Evolutionary conservation across 2,329 filamentous ascomycete species (phyloP).

Genomic region (Hypoxylon sp.): DNA sequence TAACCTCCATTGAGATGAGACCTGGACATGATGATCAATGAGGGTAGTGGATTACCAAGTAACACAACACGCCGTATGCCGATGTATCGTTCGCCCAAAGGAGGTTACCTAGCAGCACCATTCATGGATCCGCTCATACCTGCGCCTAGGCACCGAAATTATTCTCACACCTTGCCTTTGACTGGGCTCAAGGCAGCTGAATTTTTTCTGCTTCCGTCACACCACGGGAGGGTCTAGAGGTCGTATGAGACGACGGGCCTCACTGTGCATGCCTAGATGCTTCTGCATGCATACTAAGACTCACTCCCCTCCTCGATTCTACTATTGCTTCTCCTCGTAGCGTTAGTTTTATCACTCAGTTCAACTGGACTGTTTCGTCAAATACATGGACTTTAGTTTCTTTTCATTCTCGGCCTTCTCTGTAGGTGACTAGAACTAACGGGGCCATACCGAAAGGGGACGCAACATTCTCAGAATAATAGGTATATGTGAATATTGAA

Average conservation of each 20-base stretch:
- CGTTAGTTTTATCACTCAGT: slow-evolving; percentile 6
- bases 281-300: slow-evolving; percentile 13
- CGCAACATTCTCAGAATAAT: neutral
- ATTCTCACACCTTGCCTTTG: slow-evolving; percentile 19
- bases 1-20: slow-evolving; percentile 4
- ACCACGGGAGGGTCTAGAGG: slow-evolving; percentile 6
- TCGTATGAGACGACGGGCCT: slow-evolving; percentile 27
- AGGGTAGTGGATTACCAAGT: neutral
- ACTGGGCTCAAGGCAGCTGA: slow-evolving; percentile 39
- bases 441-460: slow-evolving; percentile 5
- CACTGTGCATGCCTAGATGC: slow-evolving; percentile 12
- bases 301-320: slow-evolving; percentile 5
- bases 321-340: slow-evolving; percentile 13
- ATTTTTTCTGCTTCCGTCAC: slow-evolving; percentile 25
- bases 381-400: slow-evolving; percentile 1
- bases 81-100: slow-evolving; percentile 14
- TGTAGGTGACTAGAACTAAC: slow-evolving; percentile 10
- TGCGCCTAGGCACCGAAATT: slow-evolving; percentile 44
- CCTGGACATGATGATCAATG: neutral
- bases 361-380: neutral
- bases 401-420: neutral
- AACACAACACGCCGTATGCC: neutral
- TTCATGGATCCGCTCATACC: slow-evolving; percentile 19
- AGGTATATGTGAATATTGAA: neutral
- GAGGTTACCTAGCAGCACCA: slow-evolving; percentile 11